A percentile compares a stretch with the other conserved stretches of the same genome.
Evolutionary conservation across 176 grass and related monocot species (phyloP).

Genomic region (Bonia amplexicaulis): DNA sequence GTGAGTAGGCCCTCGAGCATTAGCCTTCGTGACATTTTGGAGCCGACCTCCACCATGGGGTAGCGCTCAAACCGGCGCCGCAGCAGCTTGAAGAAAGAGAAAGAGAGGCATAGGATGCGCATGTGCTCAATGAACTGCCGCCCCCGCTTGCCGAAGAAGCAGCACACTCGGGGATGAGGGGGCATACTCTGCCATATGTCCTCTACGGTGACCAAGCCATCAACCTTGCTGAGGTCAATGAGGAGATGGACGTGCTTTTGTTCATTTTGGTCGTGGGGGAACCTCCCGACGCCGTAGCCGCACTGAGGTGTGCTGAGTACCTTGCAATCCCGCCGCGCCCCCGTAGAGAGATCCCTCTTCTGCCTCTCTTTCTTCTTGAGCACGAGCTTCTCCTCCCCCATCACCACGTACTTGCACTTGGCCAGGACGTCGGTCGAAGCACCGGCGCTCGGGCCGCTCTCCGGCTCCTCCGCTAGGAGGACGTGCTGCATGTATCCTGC

Average conservation of each 20-base stretch:
- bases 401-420: constrained; percentile 12
- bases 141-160: neutral
- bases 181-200: neutral
- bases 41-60: constrained; percentile 19
- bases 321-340: too few relatives aligned
- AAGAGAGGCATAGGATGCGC: neutral
- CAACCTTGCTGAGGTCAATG: neutral
- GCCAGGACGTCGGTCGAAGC: too few relatives aligned
- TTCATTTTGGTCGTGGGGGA: neutral
- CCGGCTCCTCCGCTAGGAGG: neutral
- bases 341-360: too few relatives aligned
- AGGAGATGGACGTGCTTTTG: neutral
- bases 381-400: constrained; percentile 19
- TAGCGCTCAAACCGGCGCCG: constrained; percentile 11
- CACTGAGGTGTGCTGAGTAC: too few relatives aligned
- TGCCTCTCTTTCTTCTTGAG: neutral
- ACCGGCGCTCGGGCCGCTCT: too few relatives aligned
- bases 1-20: neutral
- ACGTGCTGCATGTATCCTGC: constrained; percentile 14
- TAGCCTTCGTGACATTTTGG: neutral
- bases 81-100: neutral
- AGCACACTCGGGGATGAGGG: neutral
- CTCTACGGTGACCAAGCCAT: neutral
- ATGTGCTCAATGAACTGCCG: too few relatives aligned
- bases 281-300: neutral